These are phyloP conservation scores for Acacia crassicarpa DNA, from an alignment of 306 rosid genomes.

Conservation along the genomic window DNA sequence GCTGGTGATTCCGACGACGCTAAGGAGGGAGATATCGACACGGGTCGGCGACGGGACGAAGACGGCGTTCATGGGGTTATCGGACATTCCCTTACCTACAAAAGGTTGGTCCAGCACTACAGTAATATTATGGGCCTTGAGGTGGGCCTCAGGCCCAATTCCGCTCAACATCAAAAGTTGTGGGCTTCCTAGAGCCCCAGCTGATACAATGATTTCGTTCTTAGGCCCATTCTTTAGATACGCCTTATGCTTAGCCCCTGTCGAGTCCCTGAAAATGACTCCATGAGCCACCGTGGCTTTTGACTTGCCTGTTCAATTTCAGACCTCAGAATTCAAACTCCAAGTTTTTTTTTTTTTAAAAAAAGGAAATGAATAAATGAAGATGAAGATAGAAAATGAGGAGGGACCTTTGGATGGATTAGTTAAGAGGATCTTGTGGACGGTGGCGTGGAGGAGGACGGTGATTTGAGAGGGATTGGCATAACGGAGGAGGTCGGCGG, in stretches of 20 bases:
- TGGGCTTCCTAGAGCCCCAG: constrained; percentile 88
- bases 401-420: constrained; percentile 31
- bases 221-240: constrained; percentile 32
- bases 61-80: constrained; percentile 76
- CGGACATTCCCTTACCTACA: constrained; percentile 68
- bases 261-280: constrained; percentile 53
- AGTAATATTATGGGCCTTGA: constrained; percentile 50
- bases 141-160: constrained; percentile 53
- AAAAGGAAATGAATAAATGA: not conserved
- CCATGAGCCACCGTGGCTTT: constrained; percentile 59
- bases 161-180: constrained; percentile 76
- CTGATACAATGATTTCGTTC: constrained; percentile 60
- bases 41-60: constrained; percentile 70
- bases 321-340: not conserved
- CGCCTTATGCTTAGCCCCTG: constrained; percentile 49
- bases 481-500: constrained; percentile 65
- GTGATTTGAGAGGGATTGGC: constrained; percentile 61
- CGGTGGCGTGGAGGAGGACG: constrained; percentile 60
- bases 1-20: constrained; percentile 40
- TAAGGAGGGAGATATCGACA: constrained; percentile 40
- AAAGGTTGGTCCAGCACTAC: constrained; percentile 54
- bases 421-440: constrained; percentile 50
- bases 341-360: not conserved
- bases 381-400: too few relatives aligned
- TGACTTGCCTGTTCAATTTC: constrained; percentile 29